Base-by-base conservation (phyloP, 345 rosid genomes). In the Geranium rotundifolium region DNA sequence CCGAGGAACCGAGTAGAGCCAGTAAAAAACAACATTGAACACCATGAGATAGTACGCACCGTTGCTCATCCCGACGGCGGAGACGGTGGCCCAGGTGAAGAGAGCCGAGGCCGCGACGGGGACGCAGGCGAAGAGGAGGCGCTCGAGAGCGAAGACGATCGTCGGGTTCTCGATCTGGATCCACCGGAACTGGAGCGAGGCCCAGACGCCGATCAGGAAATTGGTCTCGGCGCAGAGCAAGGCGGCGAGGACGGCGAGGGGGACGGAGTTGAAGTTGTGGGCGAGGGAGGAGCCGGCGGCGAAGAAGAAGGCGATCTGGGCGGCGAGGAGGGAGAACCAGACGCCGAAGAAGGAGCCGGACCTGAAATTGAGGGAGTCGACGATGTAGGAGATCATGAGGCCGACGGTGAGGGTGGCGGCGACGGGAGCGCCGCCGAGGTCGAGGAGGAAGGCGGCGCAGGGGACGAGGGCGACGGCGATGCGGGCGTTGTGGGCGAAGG, bases 111-210 rank as follows among this genome's bases (percentile, higher is more conserved):
- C 86, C 0, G 78, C 77, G 56, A 93, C 77, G 1, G 99, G 99
- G 37, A 82, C 76, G 57, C 88, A 93, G 1, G 96, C 96, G 61
- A 93, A 93, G 41, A 93, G 76, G 49, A 93, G 90, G 8, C 97
- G 84, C 72, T 93, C 99, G 30, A 93, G 83, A 37, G 95, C 89
- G 2, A 95, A 82, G 52, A 90, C 96, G 46, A 95, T 84, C n/a
- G 88, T 67, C 29, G 97, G 99, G 70, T 88, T 84, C 69, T 90
- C 96, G 3, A 95, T 67, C 67, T 90, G 97, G 71, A 95, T 85
- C 97, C 97, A 95, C 75, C 88, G 86, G 84, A 95, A 90, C 80
- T 90, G 99, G 20, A 95, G 96, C 7, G 99, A 95, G 39, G 86
- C 83, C 99, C 99, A 93, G 4, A 75, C 85, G 3, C 99, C 99